phyloP scores from a whole-genome alignment of 768 basidiomycete species.

The Megacollybia marginata region DNA sequence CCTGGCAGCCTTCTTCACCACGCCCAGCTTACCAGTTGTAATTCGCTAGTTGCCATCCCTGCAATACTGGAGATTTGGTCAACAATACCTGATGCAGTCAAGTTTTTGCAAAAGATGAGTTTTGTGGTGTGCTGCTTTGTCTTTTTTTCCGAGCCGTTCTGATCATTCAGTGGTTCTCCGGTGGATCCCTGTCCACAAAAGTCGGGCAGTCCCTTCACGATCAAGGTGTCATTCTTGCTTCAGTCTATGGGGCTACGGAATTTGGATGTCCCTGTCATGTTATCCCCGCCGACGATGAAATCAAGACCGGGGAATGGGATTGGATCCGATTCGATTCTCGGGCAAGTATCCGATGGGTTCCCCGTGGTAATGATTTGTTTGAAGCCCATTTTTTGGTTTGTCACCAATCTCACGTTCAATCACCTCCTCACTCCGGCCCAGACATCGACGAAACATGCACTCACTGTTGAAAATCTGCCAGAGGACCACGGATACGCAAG shows the following conservation, averaged over 20 bases:
- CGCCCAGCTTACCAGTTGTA: conserved; percentile 17
- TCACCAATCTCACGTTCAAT: neutral
- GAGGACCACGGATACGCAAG: conserved; percentile 34
- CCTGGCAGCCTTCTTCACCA: conserved; percentile 31
- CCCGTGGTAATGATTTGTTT: conserved; percentile 28
- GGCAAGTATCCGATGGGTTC: conserved; percentile 23
- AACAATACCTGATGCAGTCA: conserved; percentile 17
- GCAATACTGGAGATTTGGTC: conserved; percentile 31
- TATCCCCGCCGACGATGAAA: conserved; percentile 8
- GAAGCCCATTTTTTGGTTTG: conserved; percentile 31
- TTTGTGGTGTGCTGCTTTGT: conserved; percentile 13
- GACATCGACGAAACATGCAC: conserved; percentile 24
- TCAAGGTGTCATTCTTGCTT: conserved; percentile 24
- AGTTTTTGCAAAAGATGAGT: conserved; percentile 15
- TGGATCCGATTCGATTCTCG: conserved; percentile 23
- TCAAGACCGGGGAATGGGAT: conserved; percentile 16
- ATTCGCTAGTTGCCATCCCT: conserved; percentile 27
- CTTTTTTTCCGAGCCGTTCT: neutral
- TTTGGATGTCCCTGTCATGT: conserved; percentile 15
- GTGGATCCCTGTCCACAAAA: conserved; percentile 28
- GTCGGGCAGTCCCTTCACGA: conserved; percentile 26
- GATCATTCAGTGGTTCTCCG: conserved; percentile 20
- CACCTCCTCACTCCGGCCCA: conserved; percentile 4
- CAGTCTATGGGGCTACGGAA: conserved; percentile 33
- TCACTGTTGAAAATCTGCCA: conserved; percentile 22